Percentiles rank a stretch among this genome's conserved stretches.
These are phyloP conservation scores for Mycena chlorophos DNA, from an alignment of 768 basidiomycete species.

Conservation along the genomic window DNA sequence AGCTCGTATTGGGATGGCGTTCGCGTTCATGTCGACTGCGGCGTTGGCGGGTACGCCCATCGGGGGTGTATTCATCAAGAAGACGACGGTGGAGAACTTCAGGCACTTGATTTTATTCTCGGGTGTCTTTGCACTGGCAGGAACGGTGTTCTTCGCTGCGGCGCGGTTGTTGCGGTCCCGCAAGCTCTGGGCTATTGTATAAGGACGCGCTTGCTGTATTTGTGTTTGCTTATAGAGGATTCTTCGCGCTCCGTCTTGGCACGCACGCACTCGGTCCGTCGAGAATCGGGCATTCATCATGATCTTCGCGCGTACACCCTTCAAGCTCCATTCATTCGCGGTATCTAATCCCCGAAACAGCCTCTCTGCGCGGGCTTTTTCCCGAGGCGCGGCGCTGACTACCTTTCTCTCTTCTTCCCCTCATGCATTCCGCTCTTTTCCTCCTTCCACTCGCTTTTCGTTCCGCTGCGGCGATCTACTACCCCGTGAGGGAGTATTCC, in stretches of 20 bases:
- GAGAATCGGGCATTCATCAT: no score
- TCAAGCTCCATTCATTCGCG: no score
- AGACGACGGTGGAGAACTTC: conserved; percentile 21
- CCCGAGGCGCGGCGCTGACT: no score
- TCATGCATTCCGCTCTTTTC: neutral
- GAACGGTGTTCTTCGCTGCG: conserved; percentile 7
- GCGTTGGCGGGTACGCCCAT: conserved; percentile 29
- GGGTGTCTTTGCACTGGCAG: conserved; percentile 14
- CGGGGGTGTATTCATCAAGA: conserved; percentile 25
- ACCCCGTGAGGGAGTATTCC: conserved; percentile 44
- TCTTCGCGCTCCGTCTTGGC: no score
- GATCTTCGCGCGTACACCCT: no score
- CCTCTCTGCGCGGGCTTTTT: no score
- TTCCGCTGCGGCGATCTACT: conserved; percentile 31
- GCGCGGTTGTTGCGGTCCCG: conserved; percentile 10
- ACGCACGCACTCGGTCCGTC: no score
- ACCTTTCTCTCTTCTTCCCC: no score
- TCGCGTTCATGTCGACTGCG: conserved; percentile 26
- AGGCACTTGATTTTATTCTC: conserved; percentile 27
- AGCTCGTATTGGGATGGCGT: conserved; percentile 27
- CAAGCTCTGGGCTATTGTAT: conserved; percentile 3
- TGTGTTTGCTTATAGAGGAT: no score
- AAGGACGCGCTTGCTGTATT: no score
- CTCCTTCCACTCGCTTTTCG: neutral
- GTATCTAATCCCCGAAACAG: no score